Evolutionary conservation across 192 early-diverging fungal species (phyloP).

Genomic region (Kappamyces sp.): DNA sequence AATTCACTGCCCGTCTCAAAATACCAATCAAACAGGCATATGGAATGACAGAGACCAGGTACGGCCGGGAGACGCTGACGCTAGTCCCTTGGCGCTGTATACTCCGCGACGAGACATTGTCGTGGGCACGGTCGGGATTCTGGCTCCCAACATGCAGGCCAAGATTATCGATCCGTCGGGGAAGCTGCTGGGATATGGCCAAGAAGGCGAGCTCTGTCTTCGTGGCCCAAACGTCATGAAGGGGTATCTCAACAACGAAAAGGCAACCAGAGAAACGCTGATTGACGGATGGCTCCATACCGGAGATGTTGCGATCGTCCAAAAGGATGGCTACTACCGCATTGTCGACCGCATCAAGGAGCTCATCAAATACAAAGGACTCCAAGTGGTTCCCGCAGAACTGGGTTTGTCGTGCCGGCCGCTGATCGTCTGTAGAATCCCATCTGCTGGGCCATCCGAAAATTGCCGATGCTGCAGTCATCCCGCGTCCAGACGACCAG

Average conservation of each 20-base stretch:
- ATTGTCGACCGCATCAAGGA: conserved; percentile 81
- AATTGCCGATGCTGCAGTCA: conserved; percentile 47
- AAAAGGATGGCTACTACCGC: conserved; percentile 57
- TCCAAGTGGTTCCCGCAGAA: conserved; percentile 81
- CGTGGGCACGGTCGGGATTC: conserved; percentile 58
- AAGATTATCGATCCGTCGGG: conserved; percentile 64
- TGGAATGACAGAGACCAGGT: conserved; percentile 63
- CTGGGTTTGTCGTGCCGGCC: conserved; percentile 22
- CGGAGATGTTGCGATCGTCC: conserved; percentile 67
- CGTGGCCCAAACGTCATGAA: conserved; percentile 84
- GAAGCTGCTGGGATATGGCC: conserved; percentile 43
- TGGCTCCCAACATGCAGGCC: conserved; percentile 66
- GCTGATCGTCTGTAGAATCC: conserved; percentile 39
- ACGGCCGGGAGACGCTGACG: too few relatives aligned
- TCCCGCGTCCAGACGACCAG: conserved; percentile 26
- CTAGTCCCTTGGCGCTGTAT: conserved; percentile 39
- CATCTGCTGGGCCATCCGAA: conserved; percentile 61
- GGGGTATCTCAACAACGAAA: conserved; percentile 74
- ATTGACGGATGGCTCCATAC: conserved; percentile 77
- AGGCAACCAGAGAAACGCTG: conserved; percentile 66
- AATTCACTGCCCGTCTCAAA: conserved; percentile 47
- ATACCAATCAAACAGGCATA: conserved; percentile 39
- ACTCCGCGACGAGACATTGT: conserved; percentile 23
- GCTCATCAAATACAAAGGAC: conserved; percentile 88
- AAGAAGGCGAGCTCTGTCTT: conserved; percentile 79